Evolutionary conservation across 768 basidiomycete genomes (phyloP), one percentile per base, ranked within the genome.

Genomic region (Multifurca ochricompacta): DNA sequence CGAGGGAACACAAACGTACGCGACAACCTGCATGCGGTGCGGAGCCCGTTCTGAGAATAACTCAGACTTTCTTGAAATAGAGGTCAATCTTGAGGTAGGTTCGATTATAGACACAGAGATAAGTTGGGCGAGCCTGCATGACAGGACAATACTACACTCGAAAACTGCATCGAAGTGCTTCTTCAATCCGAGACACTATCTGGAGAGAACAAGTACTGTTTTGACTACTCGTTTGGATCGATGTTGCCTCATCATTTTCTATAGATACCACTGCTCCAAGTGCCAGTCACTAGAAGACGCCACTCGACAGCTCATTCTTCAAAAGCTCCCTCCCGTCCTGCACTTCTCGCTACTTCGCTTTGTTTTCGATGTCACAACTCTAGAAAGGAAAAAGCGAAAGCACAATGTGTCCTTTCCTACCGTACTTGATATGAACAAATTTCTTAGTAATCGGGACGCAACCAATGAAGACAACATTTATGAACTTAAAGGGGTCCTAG

Each of bases 341-440:
- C 91, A 98, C 68, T 85, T 98, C 63, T 92, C 92, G 19, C 70
- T 97, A 48, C 77, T 95, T 52, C 88, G 95, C n/a, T 98, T 98
- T 68, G 82, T 90, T 27, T 98, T 87, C 63, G 90, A 94, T 69
- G 61, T 84, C 31, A 70, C 80, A 21, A 81, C 83, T 0, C 80
- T 85, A 76, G 82, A 86, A 62, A 81, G 95, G 58, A 89, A 83
- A 69, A 98, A 98, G 71, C 85, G 83, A 49, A 92, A 92, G 67
- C 78, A 89, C 56, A 69, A 74, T 30, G 81, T 97, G 39, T 72
- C 76, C n/a, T 97, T 91, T 68, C 92, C 93, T 0, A 73, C 72
- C 18, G 66, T 68, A 7, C 71, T 96, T 16, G 78, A 90, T 62
- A 91, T 98, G 88, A 72, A 69, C 46, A 74, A 65, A 27, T 92